Percentiles rank a stretch among this genome's conserved stretches.
Evolutionary conservation across 192 early-diverging fungal genomes (phyloP).

Genomic region (Podila horticola): DNA sequence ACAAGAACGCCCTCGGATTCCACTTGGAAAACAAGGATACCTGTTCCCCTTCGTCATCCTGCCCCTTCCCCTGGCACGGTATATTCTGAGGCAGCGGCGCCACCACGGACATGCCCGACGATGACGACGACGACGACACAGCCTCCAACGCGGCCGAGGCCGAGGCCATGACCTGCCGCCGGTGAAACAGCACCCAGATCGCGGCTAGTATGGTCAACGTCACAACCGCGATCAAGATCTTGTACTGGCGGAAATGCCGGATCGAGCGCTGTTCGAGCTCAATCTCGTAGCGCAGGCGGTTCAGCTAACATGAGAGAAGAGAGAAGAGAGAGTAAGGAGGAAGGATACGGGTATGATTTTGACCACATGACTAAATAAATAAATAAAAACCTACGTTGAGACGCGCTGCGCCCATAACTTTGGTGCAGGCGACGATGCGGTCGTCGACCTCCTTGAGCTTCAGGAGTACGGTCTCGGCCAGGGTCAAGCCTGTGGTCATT

Average conservation of each 20-base stretch:
- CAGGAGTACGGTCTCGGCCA: constrained; percentile 16
- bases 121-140: not conserved
- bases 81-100: not conserved
- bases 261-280: constrained; percentile 44
- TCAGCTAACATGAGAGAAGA: constrained; percentile 14
- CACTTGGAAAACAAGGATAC: too few relatives aligned
- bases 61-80: too few relatives aligned
- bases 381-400: constrained; percentile 20
- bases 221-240: constrained; percentile 25
- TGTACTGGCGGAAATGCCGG: constrained; percentile 32
- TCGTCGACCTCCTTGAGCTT: constrained; percentile 35
- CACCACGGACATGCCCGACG: not conserved
- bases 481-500: constrained; percentile 15
- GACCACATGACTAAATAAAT: not conserved
- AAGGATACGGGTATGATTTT: too few relatives aligned
- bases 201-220: not conserved
- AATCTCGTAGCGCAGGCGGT: constrained; percentile 39
- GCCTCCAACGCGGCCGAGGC: not conserved
- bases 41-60: too few relatives aligned
- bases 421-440: constrained; percentile 13
- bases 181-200: constrained; percentile 16
- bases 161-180: not conserved
- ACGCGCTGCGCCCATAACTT: constrained; percentile 23
- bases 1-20: too few relatives aligned
- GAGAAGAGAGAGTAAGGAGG: too few relatives aligned